Conservation (phyloP, 192 early-diverging fungal species). For the Spizellomyces sp. region DNA sequence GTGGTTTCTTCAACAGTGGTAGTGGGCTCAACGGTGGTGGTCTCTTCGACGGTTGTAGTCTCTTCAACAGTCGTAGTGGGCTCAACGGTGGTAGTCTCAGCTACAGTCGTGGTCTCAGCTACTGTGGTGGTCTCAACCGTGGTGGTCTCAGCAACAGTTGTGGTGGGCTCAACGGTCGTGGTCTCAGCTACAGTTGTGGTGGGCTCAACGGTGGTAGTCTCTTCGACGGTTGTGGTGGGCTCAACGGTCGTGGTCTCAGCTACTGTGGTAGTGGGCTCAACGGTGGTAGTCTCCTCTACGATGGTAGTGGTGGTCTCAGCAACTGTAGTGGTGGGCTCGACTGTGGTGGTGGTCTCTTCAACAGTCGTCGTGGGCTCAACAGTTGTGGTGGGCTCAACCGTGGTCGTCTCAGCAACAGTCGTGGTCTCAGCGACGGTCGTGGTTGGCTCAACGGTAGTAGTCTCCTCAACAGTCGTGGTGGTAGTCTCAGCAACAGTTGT, state of each 20-base stretch:
- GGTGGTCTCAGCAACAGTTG: neutral
- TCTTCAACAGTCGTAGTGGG: neutral
- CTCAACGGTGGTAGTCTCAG: neutral
- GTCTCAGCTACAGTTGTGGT: conserved; percentile 13
- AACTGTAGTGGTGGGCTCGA: conserved; percentile 14
- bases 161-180: neutral
- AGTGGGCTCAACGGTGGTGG: neutral
- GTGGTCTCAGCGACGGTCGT: conserved; percentile 12
- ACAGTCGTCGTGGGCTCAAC: conserved; percentile 6
- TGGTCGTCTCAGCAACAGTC: conserved; percentile 15
- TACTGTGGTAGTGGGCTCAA: neutral
- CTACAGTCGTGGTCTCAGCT: neutral
- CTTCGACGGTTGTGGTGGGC: conserved; percentile 11
- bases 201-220: conserved; percentile 13
- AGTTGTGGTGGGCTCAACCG: neutral
- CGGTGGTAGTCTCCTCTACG: neutral
- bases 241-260: neutral
- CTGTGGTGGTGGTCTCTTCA: conserved; percentile 6
- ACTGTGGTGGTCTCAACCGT: neutral
- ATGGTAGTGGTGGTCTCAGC: conserved; percentile 11
- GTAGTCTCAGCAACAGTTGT: conserved; percentile 1
- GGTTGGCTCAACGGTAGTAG: conserved; percentile 1
- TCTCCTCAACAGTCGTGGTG: neutral
- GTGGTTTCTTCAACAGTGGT: conserved; percentile 9
- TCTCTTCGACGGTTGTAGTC: neutral